Base-by-base conservation (phyloP, 2,329 filamentous ascomycete species). In the Hypocrella siamensis region DNA sequence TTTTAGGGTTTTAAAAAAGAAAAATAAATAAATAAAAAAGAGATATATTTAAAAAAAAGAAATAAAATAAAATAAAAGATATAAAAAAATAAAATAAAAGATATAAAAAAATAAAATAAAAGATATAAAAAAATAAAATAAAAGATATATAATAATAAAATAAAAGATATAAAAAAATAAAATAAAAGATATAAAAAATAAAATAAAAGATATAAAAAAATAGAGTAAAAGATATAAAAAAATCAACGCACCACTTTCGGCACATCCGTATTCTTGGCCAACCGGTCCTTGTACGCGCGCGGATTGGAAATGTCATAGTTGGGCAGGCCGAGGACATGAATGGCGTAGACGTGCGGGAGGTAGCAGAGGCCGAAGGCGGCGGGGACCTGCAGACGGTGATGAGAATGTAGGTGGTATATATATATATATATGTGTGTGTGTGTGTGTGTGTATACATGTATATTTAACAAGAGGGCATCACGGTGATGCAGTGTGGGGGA, bases 301-400 rank as follows among this genome's bases (percentile, higher is more conserved):
- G 61, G 61, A 36, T 57, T 46, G 36, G 50, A 47, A 5, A 47
- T 40, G 38, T 65, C 57, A 34, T 52, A 59, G 33, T 45, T 45
- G 35, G 45, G 49, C 28, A 54, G 29, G 19, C 34, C 34, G 10
- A 29, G 26, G 5, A 29, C 18, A 10, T 15, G 14, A 3, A 36
- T 28, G 31, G 31, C 34, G 17, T 36, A 36, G 5, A 33, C 24
- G 19, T 36, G 34, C 15, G 34, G 34, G 28, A 36, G 25, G 17
- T 32, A 21, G 24, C 22, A 21, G 19, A 36, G 34, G 17, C 9
- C 31, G 24, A 32, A 36, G 2, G 34, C 58, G 2, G 42, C 55
- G 8, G 61, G 60, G 28, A 64, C 47, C 60, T 35, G 21, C n/a
- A n/a, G n/a, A n/a, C n/a, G n/a, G n/a, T n/a, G n/a, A n/a, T n/a